Evolutionary conservation across 495 filamentous ascomycete genomes (phyloP), one percentile per base, ranked within the genome.

Genomic region (Cercophora sp.): DNA sequence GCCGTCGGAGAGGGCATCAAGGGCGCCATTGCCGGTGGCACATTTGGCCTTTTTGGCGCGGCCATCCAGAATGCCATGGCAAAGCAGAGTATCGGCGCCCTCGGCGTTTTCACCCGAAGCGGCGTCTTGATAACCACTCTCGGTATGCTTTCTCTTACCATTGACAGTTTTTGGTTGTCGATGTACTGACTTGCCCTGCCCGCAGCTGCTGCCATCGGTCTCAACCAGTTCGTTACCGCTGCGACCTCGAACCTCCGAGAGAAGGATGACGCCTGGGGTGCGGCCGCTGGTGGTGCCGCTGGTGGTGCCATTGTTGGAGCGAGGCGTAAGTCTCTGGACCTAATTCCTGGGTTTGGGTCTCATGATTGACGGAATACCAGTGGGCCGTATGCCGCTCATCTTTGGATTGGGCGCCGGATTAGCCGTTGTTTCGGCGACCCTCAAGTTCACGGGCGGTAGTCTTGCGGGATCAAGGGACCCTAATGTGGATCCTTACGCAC

Each of bases 41-140:
- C 73, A 37, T 79, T 79, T 36, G 94, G 93, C 57, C 67, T 86
- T 35, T 74, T 88, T 63, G 62, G 84, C 46, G 84, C 91, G 4
- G 87, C 88, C 24, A 75, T 92, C 44, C 89, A 91, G 73, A 96
- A 94, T 70, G 85, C 90, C 25, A 79, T 96, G 48, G 75, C 81
- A 15, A 89, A 81, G 70, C 79, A 79, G 58, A 94, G 95, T 66
- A 76, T 93, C 46, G 85, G 88, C 39, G 78, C 81, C 18, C 81
- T 79, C 73, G 85, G 87, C 55, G 78, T 95, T 39, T 83, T 97
- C 67, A 85, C 86, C 11, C 79, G 83, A 48, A 55, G 65, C 41
- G 74, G 70, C 43, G 53, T 64, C 57, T 64, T 61, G 15, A 63
- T 74, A 19, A 62, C 59, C 10, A 64, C 62, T 9, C 63, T 74